Evolutionary conservation across 768 basidiomycete genomes (phyloP).

Genomic region (Rickenella mellea): DNA sequence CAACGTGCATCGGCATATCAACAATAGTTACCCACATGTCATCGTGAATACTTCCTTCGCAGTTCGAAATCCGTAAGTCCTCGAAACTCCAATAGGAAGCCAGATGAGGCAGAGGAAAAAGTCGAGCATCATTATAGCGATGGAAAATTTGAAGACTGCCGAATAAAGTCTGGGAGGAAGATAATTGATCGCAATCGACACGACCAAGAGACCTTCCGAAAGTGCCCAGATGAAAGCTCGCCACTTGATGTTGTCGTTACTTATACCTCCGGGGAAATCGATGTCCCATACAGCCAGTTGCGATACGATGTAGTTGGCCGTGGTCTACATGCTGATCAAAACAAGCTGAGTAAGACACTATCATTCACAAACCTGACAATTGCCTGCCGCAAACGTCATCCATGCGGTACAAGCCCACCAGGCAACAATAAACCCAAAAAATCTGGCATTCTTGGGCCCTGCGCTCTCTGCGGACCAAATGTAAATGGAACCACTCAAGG

Average conservation of each 20-base stretch:
- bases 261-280: conserved; percentile 73
- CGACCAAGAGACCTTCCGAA: conserved; percentile 60
- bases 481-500: conserved; percentile 86
- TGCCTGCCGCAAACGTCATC: conserved; percentile 88
- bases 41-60: conserved; percentile 77
- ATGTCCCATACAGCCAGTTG: conserved; percentile 73
- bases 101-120: conserved; percentile 84
- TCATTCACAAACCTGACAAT: conserved; percentile 57
- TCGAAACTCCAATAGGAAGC: conserved; percentile 86
- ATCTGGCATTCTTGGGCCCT: conserved; percentile 76
- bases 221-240: conserved; percentile 78
- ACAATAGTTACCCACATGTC: conserved; percentile 43
- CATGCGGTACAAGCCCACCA: conserved; percentile 96
- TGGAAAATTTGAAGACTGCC: conserved; percentile 64
- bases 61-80: conserved; percentile 81
- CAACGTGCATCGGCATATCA: not conserved
- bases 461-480: conserved; percentile 93
- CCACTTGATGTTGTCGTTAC: conserved; percentile 70
- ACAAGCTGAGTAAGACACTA: not conserved
- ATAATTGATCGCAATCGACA: conserved; percentile 78
- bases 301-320: conserved; percentile 85
- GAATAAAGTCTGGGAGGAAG: conserved; percentile 73
- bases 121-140: conserved; percentile 72
- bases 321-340: conserved; percentile 39
- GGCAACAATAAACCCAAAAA: conserved; percentile 83